Evolutionary conservation across 495 filamentous ascomycete genomes (phyloP).

Genomic region (Podospora sp.): DNA sequence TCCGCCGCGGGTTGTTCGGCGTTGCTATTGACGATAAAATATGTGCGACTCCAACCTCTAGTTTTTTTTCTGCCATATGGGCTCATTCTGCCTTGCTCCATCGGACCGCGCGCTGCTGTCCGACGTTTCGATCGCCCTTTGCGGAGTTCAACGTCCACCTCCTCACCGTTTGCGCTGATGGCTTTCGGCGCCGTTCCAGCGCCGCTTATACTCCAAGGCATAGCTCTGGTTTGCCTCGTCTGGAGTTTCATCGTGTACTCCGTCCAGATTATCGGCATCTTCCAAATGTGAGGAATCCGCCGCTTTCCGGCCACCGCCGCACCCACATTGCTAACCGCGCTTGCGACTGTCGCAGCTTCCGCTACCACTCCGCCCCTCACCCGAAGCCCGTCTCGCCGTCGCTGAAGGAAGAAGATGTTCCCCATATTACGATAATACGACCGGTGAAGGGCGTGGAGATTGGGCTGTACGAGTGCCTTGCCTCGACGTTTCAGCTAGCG

Average conservation of each 20-base stretch:
- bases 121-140: not conserved
- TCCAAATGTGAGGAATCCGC: slow-evolving; percentile 49
- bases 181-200: slow-evolving; percentile 38
- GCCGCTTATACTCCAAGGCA: slow-evolving; percentile 40
- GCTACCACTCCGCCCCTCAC: slow-evolving; percentile 51
- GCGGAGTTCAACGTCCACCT: not conserved
- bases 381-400: slow-evolving; percentile 47
- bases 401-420: slow-evolving; percentile 52
- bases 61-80: not conserved
- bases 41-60: slow-evolving; percentile 9
- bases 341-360: slow-evolving; percentile 45
- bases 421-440: slow-evolving; percentile 90
- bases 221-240: slow-evolving; percentile 48
- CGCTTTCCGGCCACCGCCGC: not conserved
- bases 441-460: slow-evolving; percentile 93
- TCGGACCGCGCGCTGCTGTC: slow-evolving; percentile 10
- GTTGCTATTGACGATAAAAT: not conserved
- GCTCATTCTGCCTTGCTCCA: not conserved
- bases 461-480: slow-evolving; percentile 86
- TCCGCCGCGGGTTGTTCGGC: slow-evolving; percentile 4
- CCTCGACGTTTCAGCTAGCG: slow-evolving; percentile 81
- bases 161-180: slow-evolving; percentile 7
- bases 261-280: slow-evolving; percentile 55
- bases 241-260: slow-evolving; percentile 54
- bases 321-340: slow-evolving; percentile 22